Conservation (phyloP, 208 protist species). For the Acanthamoeba triangularis region DNA sequence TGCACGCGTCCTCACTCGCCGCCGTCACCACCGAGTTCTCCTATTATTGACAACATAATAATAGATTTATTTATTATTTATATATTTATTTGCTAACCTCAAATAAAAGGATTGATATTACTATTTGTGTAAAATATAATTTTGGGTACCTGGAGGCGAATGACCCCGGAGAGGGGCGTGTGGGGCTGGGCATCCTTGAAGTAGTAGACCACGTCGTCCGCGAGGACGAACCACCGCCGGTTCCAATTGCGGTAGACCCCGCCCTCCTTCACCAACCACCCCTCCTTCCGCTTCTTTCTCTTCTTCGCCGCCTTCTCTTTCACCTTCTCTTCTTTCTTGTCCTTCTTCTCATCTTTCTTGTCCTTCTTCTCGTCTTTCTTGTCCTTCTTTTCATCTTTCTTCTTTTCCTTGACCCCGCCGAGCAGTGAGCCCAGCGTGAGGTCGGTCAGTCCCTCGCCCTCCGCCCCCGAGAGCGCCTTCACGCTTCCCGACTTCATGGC, state of each 20-base stretch:
- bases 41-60: background rate
- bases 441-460: background rate
- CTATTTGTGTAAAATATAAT: too few relatives aligned
- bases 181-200: constrained; percentile 44
- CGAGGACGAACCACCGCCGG: constrained; percentile 51
- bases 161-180: background rate
- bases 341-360: background rate
- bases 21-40: constrained; percentile 2
- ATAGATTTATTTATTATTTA: background rate
- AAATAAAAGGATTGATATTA: too few relatives aligned
- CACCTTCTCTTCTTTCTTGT: background rate
- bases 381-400: background rate
- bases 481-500: constrained; percentile 36
- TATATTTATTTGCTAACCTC: background rate
- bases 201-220: constrained; percentile 18
- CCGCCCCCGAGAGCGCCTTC: background rate
- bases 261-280: constrained; percentile 70
- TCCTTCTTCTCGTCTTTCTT: background rate
- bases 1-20: background rate
- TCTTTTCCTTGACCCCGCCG: background rate
- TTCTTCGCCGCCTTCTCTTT: background rate
- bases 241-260: constrained; percentile 64
- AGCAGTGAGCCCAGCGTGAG: constrained; percentile 5
- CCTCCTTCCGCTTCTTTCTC: constrained; percentile 2
- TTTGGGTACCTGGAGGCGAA: background rate